Evolutionary conservation across 2,329 filamentous ascomycete species (phyloP).

Genomic region (Hymenotorrendiella dingleyae): DNA sequence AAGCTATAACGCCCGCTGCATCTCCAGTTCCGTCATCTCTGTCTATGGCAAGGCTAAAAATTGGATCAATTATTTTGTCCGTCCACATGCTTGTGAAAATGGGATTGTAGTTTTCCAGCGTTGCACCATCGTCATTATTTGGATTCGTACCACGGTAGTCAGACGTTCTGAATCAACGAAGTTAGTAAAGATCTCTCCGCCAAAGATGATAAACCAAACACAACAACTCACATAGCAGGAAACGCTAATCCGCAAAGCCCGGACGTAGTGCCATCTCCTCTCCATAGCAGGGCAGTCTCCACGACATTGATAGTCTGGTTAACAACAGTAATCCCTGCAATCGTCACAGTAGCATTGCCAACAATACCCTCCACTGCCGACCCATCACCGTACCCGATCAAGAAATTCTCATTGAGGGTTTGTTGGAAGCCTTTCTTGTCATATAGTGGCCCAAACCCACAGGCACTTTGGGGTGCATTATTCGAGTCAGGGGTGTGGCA

Average conservation of each 20-base stretch:
- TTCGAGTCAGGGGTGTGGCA: conserved; percentile 35
- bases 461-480: conserved; percentile 4
- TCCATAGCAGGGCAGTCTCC: conserved; percentile 34
- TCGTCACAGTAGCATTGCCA: conserved; percentile 1
- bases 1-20: conserved; percentile 39
- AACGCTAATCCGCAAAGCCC: conserved; percentile 2
- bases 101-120: conserved; percentile 37
- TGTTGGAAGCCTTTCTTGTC: conserved; percentile 1
- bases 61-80: conserved; percentile 35
- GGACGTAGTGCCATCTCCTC: conserved; percentile 37
- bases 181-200: too few species aligned
- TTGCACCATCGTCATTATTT: neutral
- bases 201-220: neutral
- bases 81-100: conserved; percentile 46
- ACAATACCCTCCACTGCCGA: neutral
- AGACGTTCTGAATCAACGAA: neutral
- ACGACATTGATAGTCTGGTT: conserved; percentile 35
- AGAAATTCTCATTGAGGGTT: conserved; percentile 8
- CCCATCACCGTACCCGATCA: conserved; percentile 7
- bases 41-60: conserved; percentile 44
- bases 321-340: conserved; percentile 2
- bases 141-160: conserved; percentile 1
- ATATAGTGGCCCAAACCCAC: conserved; percentile 5
- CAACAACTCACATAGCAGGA: conserved; percentile 6
- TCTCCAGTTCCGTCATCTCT: conserved; percentile 17